Evolutionary conservation across 371 early-diverging fungal species (phyloP), one percentile per base, ranked within the genome.

Genomic region (Amoeboaphelidium occidentale): DNA sequence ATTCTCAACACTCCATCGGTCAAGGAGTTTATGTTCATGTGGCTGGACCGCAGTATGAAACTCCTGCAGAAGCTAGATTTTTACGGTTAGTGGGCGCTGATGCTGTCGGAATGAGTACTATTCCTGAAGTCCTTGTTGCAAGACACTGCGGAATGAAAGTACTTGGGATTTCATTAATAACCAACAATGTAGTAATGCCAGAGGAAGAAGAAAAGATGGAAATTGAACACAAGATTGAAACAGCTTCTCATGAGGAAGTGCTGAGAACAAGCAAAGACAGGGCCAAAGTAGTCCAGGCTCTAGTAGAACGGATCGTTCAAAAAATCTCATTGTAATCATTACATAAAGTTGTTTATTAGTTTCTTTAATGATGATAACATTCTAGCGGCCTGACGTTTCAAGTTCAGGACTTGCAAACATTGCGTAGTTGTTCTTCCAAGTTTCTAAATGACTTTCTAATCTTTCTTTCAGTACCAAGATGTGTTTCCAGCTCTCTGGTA

Each of bases 81-180:
- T 65, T 93, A 51, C 64, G 64, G 27, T 47, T 55, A 0, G 57
- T 75, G 49, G 88, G 87, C 44, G 91, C 75, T 23, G 92, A 90
- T 64, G 74, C 74, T 20, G 92, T 87, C 12, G 93, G 93, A 32
- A 93, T 93, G 93, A 80, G 81, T 43, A 91, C 92, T n/a, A 76
- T 85, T 1, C 90, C 90, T 17, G 93, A 93, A 62, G 79, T 82
- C n/a, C 62, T 88, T n/a, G 73, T 83, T 27, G 92, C 91, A 17
- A 74, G 79, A 48, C 93, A 93, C 64, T 75, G 78, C 26, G 89
- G 87, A 14, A 69, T 93, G 56, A 68, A 75, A 54, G 83, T 88
- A 0, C 63, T 93, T 46, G 90, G 86, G 20, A 57, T 90, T 51
- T 67, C 73, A 47, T 68, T 93, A 50, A 75, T 91, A 52, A 87